These are phyloP conservation scores for Teunomyces lycoperdinae DNA, from an alignment of 805 yeast species.

Conservation along the genomic window DNA sequence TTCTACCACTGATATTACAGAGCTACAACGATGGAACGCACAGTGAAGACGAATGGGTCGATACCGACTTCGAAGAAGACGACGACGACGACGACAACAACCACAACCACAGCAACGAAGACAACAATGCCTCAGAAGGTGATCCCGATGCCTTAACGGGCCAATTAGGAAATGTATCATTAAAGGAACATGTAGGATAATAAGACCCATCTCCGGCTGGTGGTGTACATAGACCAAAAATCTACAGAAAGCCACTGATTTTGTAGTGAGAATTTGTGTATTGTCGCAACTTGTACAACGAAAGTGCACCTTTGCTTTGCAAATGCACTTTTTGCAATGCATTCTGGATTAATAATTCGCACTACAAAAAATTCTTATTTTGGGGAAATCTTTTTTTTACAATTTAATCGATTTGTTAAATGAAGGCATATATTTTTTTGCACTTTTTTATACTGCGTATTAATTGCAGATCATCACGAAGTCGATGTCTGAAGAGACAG, in stretches of 20 bases:
- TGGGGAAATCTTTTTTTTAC: background rate
- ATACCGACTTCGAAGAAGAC: conserved; percentile 26
- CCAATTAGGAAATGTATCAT: conserved; percentile 1
- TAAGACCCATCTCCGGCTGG: background rate
- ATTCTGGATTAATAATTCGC: background rate
- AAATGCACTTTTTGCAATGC: too few relatives aligned
- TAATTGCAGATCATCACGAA: too few relatives aligned
- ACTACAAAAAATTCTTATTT: background rate
- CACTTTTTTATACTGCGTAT: too few relatives aligned
- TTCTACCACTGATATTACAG: conserved; percentile 38
- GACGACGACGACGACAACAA: conserved; percentile 11
- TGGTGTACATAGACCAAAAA: background rate
- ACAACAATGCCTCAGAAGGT: background rate
- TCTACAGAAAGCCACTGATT: too few relatives aligned
- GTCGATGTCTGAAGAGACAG: background rate
- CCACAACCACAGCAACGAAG: background rate
- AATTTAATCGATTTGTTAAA: too few relatives aligned
- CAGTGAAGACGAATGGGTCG: conserved; percentile 28
- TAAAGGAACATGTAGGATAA: background rate
- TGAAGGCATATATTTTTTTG: background rate
- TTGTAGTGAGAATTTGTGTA: too few relatives aligned
- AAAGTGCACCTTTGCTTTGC: too few relatives aligned
- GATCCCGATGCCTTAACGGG: background rate
- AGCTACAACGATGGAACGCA: conserved; percentile 10
- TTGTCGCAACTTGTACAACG: too few relatives aligned